Evolutionary conservation across 2,329 filamentous ascomycete genomes (phyloP).

Genomic region (Sporothrix globosa): DNA sequence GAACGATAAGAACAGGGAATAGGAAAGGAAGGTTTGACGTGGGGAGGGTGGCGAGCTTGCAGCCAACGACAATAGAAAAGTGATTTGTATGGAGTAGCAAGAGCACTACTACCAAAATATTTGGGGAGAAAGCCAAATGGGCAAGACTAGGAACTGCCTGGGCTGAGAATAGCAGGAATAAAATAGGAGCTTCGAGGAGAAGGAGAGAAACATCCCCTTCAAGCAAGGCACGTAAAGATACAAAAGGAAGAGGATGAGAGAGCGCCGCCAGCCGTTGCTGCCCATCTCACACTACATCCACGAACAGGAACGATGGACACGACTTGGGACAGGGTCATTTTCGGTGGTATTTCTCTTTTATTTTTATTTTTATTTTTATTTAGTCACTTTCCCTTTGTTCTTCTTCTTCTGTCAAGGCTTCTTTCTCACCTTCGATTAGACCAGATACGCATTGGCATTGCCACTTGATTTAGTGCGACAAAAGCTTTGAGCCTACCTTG

Average conservation of each 20-base stretch:
- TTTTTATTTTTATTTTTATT: not conserved
- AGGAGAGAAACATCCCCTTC: not conserved
- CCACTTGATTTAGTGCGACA: constrained; percentile 28
- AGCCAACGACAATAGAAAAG: not conserved
- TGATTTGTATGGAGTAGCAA: not conserved
- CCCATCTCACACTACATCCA: constrained; percentile 10
- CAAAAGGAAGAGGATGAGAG: constrained; percentile 1
- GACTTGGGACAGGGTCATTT: not conserved
- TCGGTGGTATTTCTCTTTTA: not conserved
- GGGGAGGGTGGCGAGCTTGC: constrained; percentile 8
- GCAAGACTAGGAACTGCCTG: not conserved
- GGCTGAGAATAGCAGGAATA: constrained; percentile 8
- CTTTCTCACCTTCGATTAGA: constrained; percentile 19
- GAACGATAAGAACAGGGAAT: not conserved
- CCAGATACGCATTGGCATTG: constrained; percentile 26
- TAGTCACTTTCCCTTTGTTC: not conserved
- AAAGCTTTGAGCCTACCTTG: not conserved
- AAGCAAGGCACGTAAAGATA: constrained; percentile 5
- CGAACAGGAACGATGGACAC: constrained; percentile 21
- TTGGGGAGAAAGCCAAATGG: constrained; percentile 10
- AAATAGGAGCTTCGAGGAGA: no score
- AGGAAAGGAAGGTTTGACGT: not conserved
- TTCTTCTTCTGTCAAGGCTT: not conserved
- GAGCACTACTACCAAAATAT: constrained; percentile 14
- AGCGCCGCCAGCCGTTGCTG: constrained; percentile 10